Percentiles rank a stretch among this genome's conserved stretches.
These are phyloP conservation scores for Termitomyces sp. DNA, from an alignment of 768 basidiomycete genomes.

Conservation along the genomic window DNA sequence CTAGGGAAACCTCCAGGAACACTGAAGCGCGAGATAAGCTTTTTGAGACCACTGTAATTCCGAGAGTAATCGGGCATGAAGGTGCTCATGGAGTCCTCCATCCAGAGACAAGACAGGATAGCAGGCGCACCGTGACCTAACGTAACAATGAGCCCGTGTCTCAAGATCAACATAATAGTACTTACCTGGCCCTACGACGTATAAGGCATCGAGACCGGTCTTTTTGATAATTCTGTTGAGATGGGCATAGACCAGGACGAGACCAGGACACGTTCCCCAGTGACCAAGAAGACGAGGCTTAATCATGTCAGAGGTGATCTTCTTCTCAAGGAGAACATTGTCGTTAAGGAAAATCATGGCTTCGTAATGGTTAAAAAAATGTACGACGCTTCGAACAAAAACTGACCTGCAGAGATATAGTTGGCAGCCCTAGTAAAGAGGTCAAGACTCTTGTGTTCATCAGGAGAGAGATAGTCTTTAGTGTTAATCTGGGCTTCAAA, in stretches of 20 bases:
- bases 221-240: conserved; percentile 60
- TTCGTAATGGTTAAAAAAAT: conserved; percentile 16
- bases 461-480: conserved; percentile 38
- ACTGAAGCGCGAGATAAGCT: conserved; percentile 72
- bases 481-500: conserved; percentile 43
- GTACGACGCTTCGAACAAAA: background rate
- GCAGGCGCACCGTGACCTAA: conserved; percentile 82
- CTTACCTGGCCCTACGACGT: conserved; percentile 75
- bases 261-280: conserved; percentile 82
- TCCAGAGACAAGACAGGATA: conserved; percentile 80
- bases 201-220: conserved; percentile 57
- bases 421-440: conserved; percentile 59
- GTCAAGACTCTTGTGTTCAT: conserved; percentile 48
- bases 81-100: conserved; percentile 66
- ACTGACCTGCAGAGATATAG: conserved; percentile 65
- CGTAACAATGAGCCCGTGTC: background rate
- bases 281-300: conserved; percentile 80
- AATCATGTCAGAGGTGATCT: conserved; percentile 62
- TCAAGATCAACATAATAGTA: background rate
- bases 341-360: conserved; percentile 84
- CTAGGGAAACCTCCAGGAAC: conserved; percentile 82
- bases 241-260: conserved; percentile 68
- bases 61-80: conserved; percentile 59
- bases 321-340: conserved; percentile 62
- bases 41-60: conserved; percentile 52